A percentile compares a stretch with the other conserved stretches of the same genome.
Conservation (phyloP, 2,329 filamentous ascomycete genomes). For the Fusarium sp. region DNA sequence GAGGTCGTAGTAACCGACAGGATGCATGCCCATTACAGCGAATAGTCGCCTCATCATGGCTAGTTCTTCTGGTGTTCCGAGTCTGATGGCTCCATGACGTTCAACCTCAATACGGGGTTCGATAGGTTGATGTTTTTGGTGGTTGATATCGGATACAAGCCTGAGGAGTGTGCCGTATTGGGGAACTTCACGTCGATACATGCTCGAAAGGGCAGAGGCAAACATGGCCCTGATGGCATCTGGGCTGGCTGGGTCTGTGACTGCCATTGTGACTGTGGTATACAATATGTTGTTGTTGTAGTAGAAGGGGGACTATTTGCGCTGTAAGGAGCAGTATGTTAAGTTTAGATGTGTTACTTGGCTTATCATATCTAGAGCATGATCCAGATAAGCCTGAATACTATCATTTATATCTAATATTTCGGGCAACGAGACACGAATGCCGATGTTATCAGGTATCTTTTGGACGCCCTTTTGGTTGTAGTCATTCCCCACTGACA, state of each 20-base stretch:
- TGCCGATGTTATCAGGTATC: background rate
- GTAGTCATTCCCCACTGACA: background rate
- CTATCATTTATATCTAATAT: slow-evolving; percentile 5
- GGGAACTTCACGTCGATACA: slow-evolving; percentile 48
- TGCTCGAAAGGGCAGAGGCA: slow-evolving; percentile 45
- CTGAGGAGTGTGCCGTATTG: slow-evolving; percentile 45
- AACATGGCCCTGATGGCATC: slow-evolving; percentile 35
- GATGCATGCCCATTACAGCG: slow-evolving; percentile 55
- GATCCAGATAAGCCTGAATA: background rate
- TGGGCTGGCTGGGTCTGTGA: background rate
- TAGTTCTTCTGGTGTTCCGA: slow-evolving; percentile 56
- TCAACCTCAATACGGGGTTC: slow-evolving; percentile 31
- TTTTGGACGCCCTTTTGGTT: slow-evolving; percentile 11
- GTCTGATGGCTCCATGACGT: slow-evolving; percentile 58
- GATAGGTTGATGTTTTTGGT: background rate
- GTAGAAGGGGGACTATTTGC: background rate
- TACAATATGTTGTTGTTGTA: background rate
- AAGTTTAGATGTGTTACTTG: background rate
- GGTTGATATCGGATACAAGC: slow-evolving; percentile 43
- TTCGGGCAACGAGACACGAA: background rate
- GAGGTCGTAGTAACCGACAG: slow-evolving; percentile 62
- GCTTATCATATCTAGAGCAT: background rate
- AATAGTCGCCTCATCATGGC: slow-evolving; percentile 54
- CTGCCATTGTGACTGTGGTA: background rate
- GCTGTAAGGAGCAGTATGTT: too few relatives aligned